Evolutionary conservation across 495 filamentous ascomycete genomes (phyloP), one percentile per base, ranked within the genome.

Genomic region (Zalerion maritima): DNA sequence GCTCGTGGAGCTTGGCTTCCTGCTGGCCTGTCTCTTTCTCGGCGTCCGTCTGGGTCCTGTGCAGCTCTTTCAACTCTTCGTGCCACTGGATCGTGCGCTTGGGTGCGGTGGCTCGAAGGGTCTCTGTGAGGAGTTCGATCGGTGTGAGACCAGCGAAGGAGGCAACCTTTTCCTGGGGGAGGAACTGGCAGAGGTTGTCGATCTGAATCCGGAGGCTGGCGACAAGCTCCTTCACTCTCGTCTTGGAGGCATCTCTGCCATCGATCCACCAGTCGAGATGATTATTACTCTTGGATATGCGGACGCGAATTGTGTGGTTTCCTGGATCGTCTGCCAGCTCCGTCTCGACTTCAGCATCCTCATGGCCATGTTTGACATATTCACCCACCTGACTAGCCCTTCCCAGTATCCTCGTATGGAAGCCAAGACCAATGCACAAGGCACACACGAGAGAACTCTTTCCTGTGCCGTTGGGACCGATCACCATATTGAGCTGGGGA

Each of bases 381-480:
- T 93, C 86, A 13, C 75, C 71, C 17, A 82, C 53, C 17, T 84
- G 71, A 47, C 81, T 86, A 8, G 89, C 85, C 23, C 89, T 75
- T 10, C 91, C 91, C 13, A 99, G 64, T 42, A 87, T 72, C 61
- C 75, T 64, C 17, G 89, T 73, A 3, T 70, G 64, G 65, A 74
- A 94, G 19, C 89, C 89, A 17, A 99, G 55, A 5, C 89, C 89
- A 8, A 99, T 54, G 54, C 91, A 96, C 37, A 99, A 92, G 16
- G 91, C 89, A 54, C 89, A 96, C 17, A 99, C 89, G 18, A 99
- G 68, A 0, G 91, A 93, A 60, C 85, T 94, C 50, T 99, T 99
- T 24, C 89, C 89, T 0, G 89, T 94, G 24, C 89, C 89, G 46
- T 99, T 99, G 6, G 89, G 89, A 0, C 89, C 89, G 41, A 99